Conservation (phyloP, 495 filamentous ascomycete genomes). For the Neurospora sp. region DNA sequence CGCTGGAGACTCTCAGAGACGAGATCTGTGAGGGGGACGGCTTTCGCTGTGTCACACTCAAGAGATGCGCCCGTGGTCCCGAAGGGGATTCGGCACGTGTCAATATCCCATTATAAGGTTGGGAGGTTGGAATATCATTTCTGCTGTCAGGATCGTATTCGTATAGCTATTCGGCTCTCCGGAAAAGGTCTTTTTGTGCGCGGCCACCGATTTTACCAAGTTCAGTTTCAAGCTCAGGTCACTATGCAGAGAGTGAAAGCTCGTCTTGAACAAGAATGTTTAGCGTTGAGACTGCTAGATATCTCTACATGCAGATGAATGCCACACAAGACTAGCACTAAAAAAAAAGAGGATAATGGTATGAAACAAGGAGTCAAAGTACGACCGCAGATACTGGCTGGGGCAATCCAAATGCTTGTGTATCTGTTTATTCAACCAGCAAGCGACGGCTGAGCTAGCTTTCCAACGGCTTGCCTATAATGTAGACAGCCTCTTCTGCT, state of each 20-base stretch:
- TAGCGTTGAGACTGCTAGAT: neutral
- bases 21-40: neutral
- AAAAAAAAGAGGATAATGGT: neutral
- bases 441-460: neutral
- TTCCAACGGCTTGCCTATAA: neutral
- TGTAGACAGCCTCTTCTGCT: neutral
- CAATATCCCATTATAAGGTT: neutral
- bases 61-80: neutral
- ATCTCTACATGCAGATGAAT: neutral
- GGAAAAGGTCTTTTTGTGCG: no score
- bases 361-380: neutral
- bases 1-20: neutral
- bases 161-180: neutral
- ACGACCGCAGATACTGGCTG: neutral
- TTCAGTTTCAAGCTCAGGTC: neutral
- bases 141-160: neutral
- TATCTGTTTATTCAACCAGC: neutral
- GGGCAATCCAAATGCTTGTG: neutral
- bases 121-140: neutral
- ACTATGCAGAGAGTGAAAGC: neutral
- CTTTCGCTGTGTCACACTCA: neutral
- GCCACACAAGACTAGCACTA: neutral
- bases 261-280: neutral
- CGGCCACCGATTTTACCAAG: neutral
- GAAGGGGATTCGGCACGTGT: neutral